Conservation (phyloP, 192 early-diverging fungal genomes). For the Dissophora ornata region DNA sequence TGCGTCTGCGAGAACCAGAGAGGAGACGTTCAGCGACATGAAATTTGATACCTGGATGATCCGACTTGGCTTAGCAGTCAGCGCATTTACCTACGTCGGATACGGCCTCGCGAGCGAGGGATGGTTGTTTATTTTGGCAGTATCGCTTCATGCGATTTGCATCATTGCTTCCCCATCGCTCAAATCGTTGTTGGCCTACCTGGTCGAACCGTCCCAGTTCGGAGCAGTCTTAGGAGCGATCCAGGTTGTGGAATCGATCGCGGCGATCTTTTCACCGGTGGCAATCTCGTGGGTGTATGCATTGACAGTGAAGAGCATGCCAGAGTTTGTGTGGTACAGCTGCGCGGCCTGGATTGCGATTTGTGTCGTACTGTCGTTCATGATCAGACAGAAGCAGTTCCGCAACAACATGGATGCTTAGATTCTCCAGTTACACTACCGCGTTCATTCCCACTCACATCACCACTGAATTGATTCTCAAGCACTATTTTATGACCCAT, state of each 20-base stretch:
- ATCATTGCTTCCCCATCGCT: conserved; percentile 55
- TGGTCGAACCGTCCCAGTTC: conserved; percentile 58
- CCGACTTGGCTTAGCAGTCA: conserved; percentile 53
- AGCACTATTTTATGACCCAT: no score
- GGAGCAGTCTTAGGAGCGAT: conserved; percentile 64
- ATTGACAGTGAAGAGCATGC: conserved; percentile 51
- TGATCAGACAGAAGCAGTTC: conserved; percentile 56
- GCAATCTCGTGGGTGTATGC: conserved; percentile 61
- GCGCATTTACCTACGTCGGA: conserved; percentile 36
- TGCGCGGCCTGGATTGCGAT: conserved; percentile 46
- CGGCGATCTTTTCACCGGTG: conserved; percentile 56
- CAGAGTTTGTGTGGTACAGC: conserved; percentile 59
- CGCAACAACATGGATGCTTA: conserved; percentile 19
- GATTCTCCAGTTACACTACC: no score
- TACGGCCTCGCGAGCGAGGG: conserved; percentile 46
- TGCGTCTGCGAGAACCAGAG: conserved; percentile 4
- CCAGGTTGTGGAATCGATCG: conserved; percentile 58
- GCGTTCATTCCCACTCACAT: neutral
- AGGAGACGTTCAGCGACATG: conserved; percentile 40
- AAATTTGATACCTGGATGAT: conserved; percentile 63
- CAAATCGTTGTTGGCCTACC: conserved; percentile 57
- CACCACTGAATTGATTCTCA: no score
- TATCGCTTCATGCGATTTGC: conserved; percentile 36
- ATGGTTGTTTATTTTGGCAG: conserved; percentile 25
- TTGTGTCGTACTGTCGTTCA: conserved; percentile 51